Evolutionary conservation across 163 green algal species (phyloP).

Genomic region (Chlorella variabilis): DNA sequence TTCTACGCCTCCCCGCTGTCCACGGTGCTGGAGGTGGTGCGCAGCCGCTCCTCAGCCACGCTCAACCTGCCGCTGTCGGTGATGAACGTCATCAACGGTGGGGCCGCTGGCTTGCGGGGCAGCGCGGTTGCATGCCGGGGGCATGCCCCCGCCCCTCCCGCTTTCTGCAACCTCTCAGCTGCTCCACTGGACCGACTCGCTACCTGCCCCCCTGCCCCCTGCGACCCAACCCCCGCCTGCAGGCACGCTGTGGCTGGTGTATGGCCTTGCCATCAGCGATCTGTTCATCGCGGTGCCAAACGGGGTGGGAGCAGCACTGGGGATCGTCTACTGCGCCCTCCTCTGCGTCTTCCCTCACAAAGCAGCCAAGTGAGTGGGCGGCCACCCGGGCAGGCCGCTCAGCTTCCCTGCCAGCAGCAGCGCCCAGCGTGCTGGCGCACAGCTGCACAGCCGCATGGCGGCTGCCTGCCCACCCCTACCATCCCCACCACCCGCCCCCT

Average conservation of each 20-base stretch:
- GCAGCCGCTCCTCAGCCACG: conserved; percentile 49
- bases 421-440: too few species aligned
- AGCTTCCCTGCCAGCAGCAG: too few species aligned
- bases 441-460: too few species aligned
- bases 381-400: too few species aligned
- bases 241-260: conserved; percentile 61
- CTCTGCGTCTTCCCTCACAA: conserved; percentile 9
- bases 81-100: conserved; percentile 62
- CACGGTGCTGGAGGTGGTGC: conserved; percentile 59
- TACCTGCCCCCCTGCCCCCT: too few species aligned
- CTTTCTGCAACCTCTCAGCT: too few species aligned
- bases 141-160: too few species aligned
- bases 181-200: too few species aligned
- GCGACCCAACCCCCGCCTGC: background rate
- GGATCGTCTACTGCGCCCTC: conserved; percentile 22
- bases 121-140: background rate
- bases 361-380: conserved; percentile 20
- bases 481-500: too few species aligned
- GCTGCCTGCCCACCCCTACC: too few species aligned
- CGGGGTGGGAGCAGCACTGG: conserved; percentile 29
- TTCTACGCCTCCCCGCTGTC: conserved; percentile 64
- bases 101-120: too few species aligned
- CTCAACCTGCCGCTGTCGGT: conserved; percentile 58
- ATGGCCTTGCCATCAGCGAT: conserved; percentile 64
- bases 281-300: conserved; percentile 72